Evolutionary conservation across 495 filamentous ascomycete species (phyloP), one percentile per base, ranked within the genome.

Genomic region (Podospora pseudopauciseta): DNA sequence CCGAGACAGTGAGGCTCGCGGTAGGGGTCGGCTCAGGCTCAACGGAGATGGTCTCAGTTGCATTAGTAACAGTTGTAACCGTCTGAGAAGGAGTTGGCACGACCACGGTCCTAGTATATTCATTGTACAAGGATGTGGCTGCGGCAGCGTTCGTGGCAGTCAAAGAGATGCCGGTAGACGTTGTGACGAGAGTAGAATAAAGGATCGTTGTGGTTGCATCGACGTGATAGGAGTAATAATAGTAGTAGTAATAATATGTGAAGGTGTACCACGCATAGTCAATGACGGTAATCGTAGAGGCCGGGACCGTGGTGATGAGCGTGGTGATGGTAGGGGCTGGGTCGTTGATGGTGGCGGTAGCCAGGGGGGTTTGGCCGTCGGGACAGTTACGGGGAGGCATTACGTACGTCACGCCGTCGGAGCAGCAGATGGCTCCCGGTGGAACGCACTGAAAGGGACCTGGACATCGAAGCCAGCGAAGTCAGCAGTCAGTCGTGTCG

Each of bases 341-440:
- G 4, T 32, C 39, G 11, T n/a, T 55, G 6, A 56, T 11, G 26
- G 66, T 55, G 28, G 70, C 16, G 0, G 63, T 63, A 15, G 60
- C 56, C 30, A 53, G 2, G 34, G 70, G 4, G n/a, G 53, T 6
- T 53, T 32, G 44, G 16, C 64, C 70, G 7, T 66, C 32, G 9
- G 66, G 66, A 60, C 70, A 71, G n/a, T 60, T 44, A 7, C 61
- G 53, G 13, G 64, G 34, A 0, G 53, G 39, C 60, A 67, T 30
- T 7, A 57, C 70, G 53, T 68, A 71, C 0, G 59, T 60, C 5
- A 61, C 13, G 18, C 63, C 70, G 34, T 68, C 66, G 19, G 66
- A 64, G 67, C 70, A 71, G 70, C 70, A 71, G 28, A 66, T 56
- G 7, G 59, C 64, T 1, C 70, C 70, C 0, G 64, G 60, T 3